Conservation (phyloP, 164 flowering plant species). For the Nymphaea thermarum region DNA sequence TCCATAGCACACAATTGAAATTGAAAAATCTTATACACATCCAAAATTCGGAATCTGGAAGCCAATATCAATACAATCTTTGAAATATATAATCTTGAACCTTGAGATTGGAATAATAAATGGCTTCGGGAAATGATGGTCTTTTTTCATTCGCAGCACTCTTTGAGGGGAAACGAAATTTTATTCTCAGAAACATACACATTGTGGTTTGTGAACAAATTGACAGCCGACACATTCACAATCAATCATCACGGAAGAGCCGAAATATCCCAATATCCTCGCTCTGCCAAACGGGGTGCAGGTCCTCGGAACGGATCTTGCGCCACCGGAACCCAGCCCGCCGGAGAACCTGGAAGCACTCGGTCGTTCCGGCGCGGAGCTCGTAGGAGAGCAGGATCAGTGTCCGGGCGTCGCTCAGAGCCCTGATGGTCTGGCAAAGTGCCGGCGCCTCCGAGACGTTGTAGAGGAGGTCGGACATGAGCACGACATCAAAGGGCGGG, state of each 20-base stretch:
- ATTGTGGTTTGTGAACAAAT: not conserved
- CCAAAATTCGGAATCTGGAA: too few species aligned
- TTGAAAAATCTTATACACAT: too few species aligned
- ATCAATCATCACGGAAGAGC: not conserved
- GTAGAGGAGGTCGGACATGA: conserved; percentile 11
- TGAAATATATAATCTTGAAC: too few species aligned
- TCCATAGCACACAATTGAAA: too few species aligned
- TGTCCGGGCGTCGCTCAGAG: conserved; percentile 3
- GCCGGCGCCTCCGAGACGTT: conserved; percentile 1
- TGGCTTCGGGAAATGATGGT: too few species aligned
- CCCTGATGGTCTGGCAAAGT: conserved; percentile 6
- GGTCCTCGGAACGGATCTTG: conserved; percentile 5
- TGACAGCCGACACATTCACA: not conserved
- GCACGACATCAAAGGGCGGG: conserved; percentile 9
- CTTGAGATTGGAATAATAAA: too few species aligned
- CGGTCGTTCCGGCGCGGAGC: conserved; percentile 9
- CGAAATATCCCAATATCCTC: conserved; percentile 9
- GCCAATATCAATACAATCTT: too few species aligned
- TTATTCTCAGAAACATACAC: too few species aligned
- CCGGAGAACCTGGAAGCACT: conserved; percentile 6
- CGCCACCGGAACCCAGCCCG: conserved; percentile 9
- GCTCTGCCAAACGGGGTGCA: conserved; percentile 11
- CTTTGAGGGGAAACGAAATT: too few species aligned
- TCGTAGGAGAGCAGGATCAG: conserved; percentile 10
- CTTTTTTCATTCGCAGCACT: too few species aligned